Percentiles rank a stretch among this genome's conserved stretches.
These are phyloP conservation scores for Emericellopsis atlantica DNA, from an alignment of 2,329 filamentous ascomycete species.

Conservation along the genomic window DNA sequence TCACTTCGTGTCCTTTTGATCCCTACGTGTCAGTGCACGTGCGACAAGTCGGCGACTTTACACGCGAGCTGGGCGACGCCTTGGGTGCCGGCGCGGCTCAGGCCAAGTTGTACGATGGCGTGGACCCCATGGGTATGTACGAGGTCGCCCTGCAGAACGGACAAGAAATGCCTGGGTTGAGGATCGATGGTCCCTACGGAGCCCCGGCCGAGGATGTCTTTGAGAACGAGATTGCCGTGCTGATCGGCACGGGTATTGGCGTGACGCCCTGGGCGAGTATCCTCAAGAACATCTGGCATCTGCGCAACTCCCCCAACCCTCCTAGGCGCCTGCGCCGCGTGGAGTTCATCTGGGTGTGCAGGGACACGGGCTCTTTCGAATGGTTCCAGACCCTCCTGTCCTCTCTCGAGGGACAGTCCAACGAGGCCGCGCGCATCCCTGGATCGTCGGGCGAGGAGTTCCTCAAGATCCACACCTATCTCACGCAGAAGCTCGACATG, in stretches of 20 bases:
- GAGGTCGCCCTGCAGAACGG: slow-evolving; percentile 91
- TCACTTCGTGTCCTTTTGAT: slow-evolving; percentile 94
- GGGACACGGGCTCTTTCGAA: slow-evolving; percentile 89
- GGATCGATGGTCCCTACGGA: slow-evolving; percentile 91
- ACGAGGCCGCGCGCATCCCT: slow-evolving; percentile 52
- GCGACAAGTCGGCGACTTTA: slow-evolving; percentile 94
- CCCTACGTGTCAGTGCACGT: slow-evolving; percentile 91
- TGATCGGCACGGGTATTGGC: slow-evolving; percentile 78
- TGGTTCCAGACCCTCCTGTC: slow-evolving; percentile 96
- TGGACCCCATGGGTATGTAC: slow-evolving; percentile 94
- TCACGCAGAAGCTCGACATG: slow-evolving; percentile 83
- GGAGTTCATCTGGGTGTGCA: slow-evolving; percentile 98
- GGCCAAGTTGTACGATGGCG: slow-evolving; percentile 76
- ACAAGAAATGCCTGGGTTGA: slow-evolving; percentile 78
- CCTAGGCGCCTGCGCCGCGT: slow-evolving; percentile 82
- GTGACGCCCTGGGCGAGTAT: slow-evolving; percentile 81
- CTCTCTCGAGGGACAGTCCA: slow-evolving; percentile 78
- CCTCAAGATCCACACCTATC: slow-evolving; percentile 93
- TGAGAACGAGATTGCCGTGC: slow-evolving; percentile 76
- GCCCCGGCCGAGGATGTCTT: slow-evolving; percentile 97
- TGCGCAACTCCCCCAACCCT: slow-evolving; percentile 80
- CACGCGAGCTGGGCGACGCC: slow-evolving; percentile 81
- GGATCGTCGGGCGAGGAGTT: slow-evolving; percentile 67
- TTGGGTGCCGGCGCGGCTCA: slow-evolving; percentile 85
- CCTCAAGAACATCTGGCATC: slow-evolving; percentile 96